Evolutionary conservation across 2,329 filamentous ascomycete genomes (phyloP).

Genomic region (Lasiodiplodia theobromae): DNA sequence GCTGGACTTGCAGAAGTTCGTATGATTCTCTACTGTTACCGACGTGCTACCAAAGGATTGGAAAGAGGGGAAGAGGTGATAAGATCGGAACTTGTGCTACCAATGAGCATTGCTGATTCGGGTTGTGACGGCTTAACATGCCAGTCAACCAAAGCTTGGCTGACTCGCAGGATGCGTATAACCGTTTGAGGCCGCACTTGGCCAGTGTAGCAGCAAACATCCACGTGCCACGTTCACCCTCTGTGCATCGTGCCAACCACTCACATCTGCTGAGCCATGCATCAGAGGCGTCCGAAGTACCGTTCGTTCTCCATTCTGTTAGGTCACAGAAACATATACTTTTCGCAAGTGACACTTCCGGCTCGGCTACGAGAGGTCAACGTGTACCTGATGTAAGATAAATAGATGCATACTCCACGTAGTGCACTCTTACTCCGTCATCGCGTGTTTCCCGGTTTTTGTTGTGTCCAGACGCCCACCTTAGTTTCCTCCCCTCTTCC

Average conservation of each 20-base stretch:
- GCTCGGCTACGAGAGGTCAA: neutral
- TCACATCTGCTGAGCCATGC: constrained; percentile 10
- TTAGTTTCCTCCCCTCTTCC: neutral
- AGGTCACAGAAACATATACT: neutral
- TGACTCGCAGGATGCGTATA: constrained; percentile 1
- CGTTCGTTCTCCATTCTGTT: neutral
- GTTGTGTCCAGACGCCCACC: neutral
- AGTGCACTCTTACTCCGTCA: neutral
- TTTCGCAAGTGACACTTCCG: constrained; percentile 2
- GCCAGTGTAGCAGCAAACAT: constrained; percentile 5
- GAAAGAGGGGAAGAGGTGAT: constrained; percentile 1
- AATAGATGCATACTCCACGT: constrained; percentile 1
- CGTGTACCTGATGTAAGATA: neutral
- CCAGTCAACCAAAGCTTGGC: neutral
- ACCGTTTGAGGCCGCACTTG: constrained; percentile 11
- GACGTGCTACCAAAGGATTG: neutral
- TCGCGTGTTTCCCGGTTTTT: neutral
- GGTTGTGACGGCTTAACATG: constrained; percentile 18
- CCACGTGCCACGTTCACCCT: constrained; percentile 1
- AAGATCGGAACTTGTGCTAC: constrained; percentile 6
- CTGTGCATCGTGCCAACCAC: neutral
- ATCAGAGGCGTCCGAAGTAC: constrained; percentile 8
- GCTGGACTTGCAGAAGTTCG: neutral
- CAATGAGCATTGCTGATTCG: constrained; percentile 9
- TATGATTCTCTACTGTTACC: neutral